Evolutionary conservation across 106 monocot species (phyloP).

Genomic region (Posidonia australis): DNA sequence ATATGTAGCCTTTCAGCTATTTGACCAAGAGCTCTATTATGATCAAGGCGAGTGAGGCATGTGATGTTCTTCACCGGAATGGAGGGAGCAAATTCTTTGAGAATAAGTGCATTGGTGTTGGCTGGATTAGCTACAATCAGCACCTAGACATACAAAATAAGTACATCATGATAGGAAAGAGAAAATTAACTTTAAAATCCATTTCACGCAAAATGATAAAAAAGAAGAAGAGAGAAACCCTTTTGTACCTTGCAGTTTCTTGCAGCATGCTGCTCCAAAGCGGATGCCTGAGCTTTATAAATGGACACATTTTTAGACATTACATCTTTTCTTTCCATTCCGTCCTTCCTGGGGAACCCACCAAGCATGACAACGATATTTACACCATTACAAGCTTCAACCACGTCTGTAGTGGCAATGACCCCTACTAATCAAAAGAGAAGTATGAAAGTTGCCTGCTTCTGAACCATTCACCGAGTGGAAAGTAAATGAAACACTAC

Average conservation of each 20-base stretch:
- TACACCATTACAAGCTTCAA: conserved; percentile 48
- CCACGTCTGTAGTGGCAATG: conserved; percentile 58
- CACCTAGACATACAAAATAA: too few species aligned
- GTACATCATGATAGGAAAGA: too few species aligned
- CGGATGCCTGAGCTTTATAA: conserved; percentile 62
- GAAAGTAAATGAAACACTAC: not conserved
- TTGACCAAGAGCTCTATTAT: conserved; percentile 64
- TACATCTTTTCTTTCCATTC: conserved; percentile 68
- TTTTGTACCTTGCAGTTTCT: conserved; percentile 51
- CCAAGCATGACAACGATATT: conserved; percentile 60
- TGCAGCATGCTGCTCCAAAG: conserved; percentile 57
- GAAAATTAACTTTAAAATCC: too few species aligned
- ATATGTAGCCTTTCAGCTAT: conserved; percentile 43
- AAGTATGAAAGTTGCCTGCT: not conserved
- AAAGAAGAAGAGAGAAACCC: not conserved
- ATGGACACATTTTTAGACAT: conserved; percentile 67
- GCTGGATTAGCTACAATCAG: conserved; percentile 69
- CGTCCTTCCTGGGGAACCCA: conserved; percentile 53
- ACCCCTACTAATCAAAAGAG: conserved; percentile 22
- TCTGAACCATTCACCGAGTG: not conserved
- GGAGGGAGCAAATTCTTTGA: conserved; percentile 64
- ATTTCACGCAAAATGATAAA: not conserved
- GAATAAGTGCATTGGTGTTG: conserved; percentile 58
- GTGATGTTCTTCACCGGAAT: conserved; percentile 70
- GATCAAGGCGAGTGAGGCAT: conserved; percentile 70